Conservation (phyloP, 495 filamentous ascomycete species). For the Penicillium lividum region DNA sequence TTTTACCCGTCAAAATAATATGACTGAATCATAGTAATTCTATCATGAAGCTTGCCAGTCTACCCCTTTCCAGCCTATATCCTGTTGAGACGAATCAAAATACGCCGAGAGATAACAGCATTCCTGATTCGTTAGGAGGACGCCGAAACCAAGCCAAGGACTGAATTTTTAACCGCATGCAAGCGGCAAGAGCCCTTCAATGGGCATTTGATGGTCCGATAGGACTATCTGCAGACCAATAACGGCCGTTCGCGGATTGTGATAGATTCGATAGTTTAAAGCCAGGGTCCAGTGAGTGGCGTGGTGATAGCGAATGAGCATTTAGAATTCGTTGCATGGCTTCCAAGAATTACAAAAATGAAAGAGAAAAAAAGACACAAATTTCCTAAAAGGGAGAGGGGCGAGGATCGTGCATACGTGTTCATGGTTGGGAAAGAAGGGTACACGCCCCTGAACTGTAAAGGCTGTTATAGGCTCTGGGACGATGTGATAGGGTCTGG, state of each 20-base stretch:
- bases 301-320: slow-evolving; percentile 13
- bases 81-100: slow-evolving; percentile 10
- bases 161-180: slow-evolving; percentile 16
- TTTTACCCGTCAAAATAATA: not conserved
- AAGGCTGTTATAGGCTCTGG: not conserved
- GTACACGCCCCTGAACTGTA: not conserved
- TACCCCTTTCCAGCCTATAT: no score
- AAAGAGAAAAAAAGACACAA: slow-evolving; percentile 3
- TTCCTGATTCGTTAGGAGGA: slow-evolving; percentile 24
- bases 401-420: slow-evolving; percentile 10
- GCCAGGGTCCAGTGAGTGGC: slow-evolving; percentile 16
- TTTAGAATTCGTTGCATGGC: not conserved
- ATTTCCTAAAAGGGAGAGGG: not conserved
- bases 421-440: slow-evolving; percentile 2
- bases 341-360: slow-evolving; percentile 8
- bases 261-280: slow-evolving; percentile 28
- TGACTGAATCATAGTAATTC: not conserved
- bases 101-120: slow-evolving; percentile 27
- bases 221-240: slow-evolving; percentile 18
- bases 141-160: slow-evolving; percentile 10
- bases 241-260: slow-evolving; percentile 18
- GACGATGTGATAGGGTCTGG: slow-evolving; percentile 16
- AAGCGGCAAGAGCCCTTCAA: slow-evolving; percentile 8
- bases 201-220: slow-evolving; percentile 10
- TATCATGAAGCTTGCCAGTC: not conserved